A percentile compares a stretch with the other conserved stretches of the same genome.
Evolutionary conservation across 2,329 filamentous ascomycete genomes (phyloP).

Genomic region (Aspergillus sp.): DNA sequence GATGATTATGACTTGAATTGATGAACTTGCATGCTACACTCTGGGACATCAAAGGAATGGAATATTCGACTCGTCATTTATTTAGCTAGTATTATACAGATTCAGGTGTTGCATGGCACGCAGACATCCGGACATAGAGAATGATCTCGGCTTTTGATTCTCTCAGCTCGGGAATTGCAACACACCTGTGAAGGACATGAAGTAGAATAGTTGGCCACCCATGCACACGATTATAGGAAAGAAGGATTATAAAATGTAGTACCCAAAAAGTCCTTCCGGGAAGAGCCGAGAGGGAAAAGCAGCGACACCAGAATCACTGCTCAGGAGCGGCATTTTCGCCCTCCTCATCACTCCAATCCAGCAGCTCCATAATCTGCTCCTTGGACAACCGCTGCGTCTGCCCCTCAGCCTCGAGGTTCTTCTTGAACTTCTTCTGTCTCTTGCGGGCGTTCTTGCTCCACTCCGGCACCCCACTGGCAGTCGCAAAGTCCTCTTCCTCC

Average conservation of each 20-base stretch:
- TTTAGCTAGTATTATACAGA: neutral
- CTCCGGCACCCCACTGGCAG: slow-evolving; percentile 48
- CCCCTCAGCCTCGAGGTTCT: slow-evolving; percentile 61
- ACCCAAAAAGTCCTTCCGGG: neutral
- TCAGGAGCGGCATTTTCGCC: slow-evolving; percentile 15
- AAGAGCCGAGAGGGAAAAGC: neutral
- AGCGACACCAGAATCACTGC: neutral
- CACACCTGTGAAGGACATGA: neutral
- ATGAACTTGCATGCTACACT: neutral
- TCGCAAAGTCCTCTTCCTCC: slow-evolving; percentile 34
- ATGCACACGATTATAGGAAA: neutral
- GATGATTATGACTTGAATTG: neutral
- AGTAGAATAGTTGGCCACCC: neutral
- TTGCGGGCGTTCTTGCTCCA: slow-evolving; percentile 71
- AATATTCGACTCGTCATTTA: neutral
- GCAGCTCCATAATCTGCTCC: slow-evolving; percentile 71
- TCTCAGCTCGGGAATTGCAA: neutral
- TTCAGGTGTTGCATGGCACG: neutral
- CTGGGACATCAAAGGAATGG: too few relatives aligned
- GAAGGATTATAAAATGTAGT: neutral
- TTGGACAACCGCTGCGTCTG: slow-evolving; percentile 65
- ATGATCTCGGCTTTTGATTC: neutral
- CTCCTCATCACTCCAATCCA: slow-evolving; percentile 52
- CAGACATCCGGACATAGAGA: neutral
- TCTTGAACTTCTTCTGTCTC: slow-evolving; percentile 65